Conservation (phyloP, 2,329 filamentous ascomycete species). For the Trichoderma afroharzianum region DNA sequence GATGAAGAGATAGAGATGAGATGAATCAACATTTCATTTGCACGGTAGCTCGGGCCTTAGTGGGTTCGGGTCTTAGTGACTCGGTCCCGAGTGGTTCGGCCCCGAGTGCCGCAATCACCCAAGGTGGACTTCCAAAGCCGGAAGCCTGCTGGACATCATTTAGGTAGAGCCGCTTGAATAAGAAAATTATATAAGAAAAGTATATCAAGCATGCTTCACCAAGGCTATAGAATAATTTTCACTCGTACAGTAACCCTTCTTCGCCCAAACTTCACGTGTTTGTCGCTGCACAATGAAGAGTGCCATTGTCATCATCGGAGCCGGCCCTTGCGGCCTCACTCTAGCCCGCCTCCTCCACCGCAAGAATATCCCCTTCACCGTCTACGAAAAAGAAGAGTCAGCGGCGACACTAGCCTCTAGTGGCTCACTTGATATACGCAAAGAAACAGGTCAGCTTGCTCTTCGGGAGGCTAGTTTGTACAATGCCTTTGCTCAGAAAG, state of each 20-base stretch:
- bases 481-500: background rate
- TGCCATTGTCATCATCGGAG: constrained; percentile 4
- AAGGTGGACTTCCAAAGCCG: background rate
- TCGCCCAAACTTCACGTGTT: background rate
- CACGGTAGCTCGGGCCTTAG: background rate
- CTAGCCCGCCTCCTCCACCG: background rate
- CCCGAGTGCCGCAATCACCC: background rate
- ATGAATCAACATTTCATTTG: background rate
- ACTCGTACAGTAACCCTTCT: background rate
- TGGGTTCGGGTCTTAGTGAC: background rate
- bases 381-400: background rate
- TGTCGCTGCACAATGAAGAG: background rate
- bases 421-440: constrained; percentile 5
- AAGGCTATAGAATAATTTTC: background rate
- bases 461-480: background rate
- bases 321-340: constrained; percentile 2
- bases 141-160: background rate
- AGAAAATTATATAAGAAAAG: background rate
- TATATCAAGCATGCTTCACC: background rate
- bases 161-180: background rate
- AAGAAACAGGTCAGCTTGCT: constrained; percentile 1
- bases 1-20: background rate
- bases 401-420: background rate
- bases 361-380: background rate
- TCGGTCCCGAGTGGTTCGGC: background rate